These are phyloP conservation scores for Zygoascus hellenicus DNA, from an alignment of 1,139 yeast species.

Conservation along the genomic window DNA sequence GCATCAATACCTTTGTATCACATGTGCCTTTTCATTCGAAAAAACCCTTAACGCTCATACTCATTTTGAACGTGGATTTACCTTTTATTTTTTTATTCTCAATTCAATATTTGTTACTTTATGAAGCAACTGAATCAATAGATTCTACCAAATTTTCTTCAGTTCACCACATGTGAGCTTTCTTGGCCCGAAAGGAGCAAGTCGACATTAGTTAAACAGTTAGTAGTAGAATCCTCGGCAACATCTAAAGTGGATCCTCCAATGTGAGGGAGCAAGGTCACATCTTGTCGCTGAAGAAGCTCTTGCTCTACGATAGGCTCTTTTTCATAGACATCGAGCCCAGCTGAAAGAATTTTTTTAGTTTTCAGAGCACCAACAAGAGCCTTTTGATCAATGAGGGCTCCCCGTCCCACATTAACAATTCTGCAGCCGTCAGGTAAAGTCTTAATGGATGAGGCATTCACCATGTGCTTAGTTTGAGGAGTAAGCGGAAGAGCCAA, in stretches of 20 bases:
- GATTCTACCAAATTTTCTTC: neutral
- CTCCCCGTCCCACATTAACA: slow-evolving; percentile 77
- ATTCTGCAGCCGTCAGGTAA: slow-evolving; percentile 53
- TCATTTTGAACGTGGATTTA: neutral
- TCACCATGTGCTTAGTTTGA: slow-evolving; percentile 52
- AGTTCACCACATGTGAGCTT: slow-evolving; percentile 11
- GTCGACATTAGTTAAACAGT: slow-evolving; percentile 17
- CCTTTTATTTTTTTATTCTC: no score
- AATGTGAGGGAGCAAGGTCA: slow-evolving; percentile 68
- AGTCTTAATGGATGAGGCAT: slow-evolving; percentile 41
- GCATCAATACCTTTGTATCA: slow-evolving; percentile 4
- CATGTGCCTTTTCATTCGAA: slow-evolving; percentile 1
- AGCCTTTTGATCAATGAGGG: slow-evolving; percentile 66
- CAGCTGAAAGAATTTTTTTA: slow-evolving; percentile 68
- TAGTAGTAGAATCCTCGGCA: slow-evolving; percentile 13
- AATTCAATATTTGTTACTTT: neutral
- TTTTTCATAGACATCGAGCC: slow-evolving; percentile 70
- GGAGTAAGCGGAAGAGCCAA: slow-evolving; percentile 64
- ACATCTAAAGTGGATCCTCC: slow-evolving; percentile 63
- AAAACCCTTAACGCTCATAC: slow-evolving; percentile 3
- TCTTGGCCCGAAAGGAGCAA: slow-evolving; percentile 13
- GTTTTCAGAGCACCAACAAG: slow-evolving; percentile 58
- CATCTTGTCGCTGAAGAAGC: slow-evolving; percentile 56
- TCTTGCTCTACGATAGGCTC: slow-evolving; percentile 58
- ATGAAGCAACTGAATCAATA: neutral